Percentiles rank a stretch among this genome's conserved stretches.
Evolutionary conservation across 305 asterid species (phyloP).

Genomic region (Rubia tinctorum): DNA sequence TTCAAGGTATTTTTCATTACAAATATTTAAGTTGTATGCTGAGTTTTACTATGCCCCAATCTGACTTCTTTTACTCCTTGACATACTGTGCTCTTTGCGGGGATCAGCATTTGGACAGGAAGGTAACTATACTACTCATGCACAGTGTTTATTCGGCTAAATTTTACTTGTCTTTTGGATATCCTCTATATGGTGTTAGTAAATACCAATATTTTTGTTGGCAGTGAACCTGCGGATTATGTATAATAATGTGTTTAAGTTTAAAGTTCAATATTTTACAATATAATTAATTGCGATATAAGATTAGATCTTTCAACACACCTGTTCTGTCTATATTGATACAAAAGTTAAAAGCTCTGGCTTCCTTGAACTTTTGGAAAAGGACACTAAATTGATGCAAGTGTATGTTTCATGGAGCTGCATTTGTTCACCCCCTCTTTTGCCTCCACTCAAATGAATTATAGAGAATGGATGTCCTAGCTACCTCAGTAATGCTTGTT

Average conservation of each 20-base stretch:
- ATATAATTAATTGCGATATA: background rate
- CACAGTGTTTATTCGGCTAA: constrained; percentile 4
- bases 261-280: too few species aligned
- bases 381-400: background rate
- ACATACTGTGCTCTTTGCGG: constrained; percentile 19
- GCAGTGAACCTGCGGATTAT: background rate
- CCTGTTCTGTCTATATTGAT: background rate
- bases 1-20: constrained; percentile 61
- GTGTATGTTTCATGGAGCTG: background rate
- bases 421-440: too few species aligned
- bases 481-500: background rate
- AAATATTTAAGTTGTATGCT: constrained; percentile 9
- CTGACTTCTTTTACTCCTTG: constrained; percentile 15
- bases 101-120: constrained; percentile 75
- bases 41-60: constrained; percentile 25
- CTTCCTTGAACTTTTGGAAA: background rate
- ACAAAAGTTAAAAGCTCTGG: background rate
- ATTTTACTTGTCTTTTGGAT: constrained; percentile 2
- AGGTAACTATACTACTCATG: constrained; percentile 42
- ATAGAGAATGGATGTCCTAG: background rate
- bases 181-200: constrained; percentile 1
- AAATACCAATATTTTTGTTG: background rate
- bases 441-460: background rate
- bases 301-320: background rate
- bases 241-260: background rate